Conservation (phyloP, 2,329 filamentous ascomycete genomes). For the Diaporthe capsici region DNA sequence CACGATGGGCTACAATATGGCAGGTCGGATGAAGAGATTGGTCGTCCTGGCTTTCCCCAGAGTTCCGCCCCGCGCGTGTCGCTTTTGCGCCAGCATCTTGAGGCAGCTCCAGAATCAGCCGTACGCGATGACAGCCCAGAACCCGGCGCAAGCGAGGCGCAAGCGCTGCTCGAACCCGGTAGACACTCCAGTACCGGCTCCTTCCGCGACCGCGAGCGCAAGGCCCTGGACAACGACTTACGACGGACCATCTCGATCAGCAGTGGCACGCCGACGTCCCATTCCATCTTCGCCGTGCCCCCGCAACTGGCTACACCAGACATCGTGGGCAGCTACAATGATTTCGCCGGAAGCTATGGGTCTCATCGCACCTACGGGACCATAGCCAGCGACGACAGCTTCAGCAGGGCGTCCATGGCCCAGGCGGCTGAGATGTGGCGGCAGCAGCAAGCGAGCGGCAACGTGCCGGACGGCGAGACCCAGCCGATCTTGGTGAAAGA, state of each 20-base stretch:
- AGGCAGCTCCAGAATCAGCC: constrained; percentile 54
- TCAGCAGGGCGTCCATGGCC: constrained; percentile 62
- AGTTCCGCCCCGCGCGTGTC: constrained; percentile 50
- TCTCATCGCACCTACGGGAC: constrained; percentile 70
- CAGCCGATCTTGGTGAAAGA: constrained; percentile 90
- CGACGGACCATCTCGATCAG: constrained; percentile 50
- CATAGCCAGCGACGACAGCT: constrained; percentile 55
- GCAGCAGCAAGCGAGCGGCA: constrained; percentile 64
- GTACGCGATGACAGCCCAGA: constrained; percentile 48
- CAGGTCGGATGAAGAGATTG: constrained; percentile 55
- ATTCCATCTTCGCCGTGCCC: constrained; percentile 70
- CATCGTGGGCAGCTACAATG: constrained; percentile 79
- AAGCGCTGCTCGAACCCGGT: constrained; percentile 35
- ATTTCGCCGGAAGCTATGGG: constrained; percentile 80
- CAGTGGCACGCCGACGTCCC: constrained; percentile 50
- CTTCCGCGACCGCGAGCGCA: constrained; percentile 64
- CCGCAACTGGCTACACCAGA: constrained; percentile 77
- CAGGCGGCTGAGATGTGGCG: constrained; percentile 67
- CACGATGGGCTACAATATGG: constrained; percentile 57
- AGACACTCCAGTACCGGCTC: constrained; percentile 44
- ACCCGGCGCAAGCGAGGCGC: constrained; percentile 43
- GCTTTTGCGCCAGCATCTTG: constrained; percentile 67
- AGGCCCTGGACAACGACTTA: constrained; percentile 61
- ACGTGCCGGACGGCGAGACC: constrained; percentile 69
- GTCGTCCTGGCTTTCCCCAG: constrained; percentile 46